phyloP scores from a whole-genome alignment of 2,329 filamentous ascomycete genomes.

The Fusarium verticillioides region DNA sequence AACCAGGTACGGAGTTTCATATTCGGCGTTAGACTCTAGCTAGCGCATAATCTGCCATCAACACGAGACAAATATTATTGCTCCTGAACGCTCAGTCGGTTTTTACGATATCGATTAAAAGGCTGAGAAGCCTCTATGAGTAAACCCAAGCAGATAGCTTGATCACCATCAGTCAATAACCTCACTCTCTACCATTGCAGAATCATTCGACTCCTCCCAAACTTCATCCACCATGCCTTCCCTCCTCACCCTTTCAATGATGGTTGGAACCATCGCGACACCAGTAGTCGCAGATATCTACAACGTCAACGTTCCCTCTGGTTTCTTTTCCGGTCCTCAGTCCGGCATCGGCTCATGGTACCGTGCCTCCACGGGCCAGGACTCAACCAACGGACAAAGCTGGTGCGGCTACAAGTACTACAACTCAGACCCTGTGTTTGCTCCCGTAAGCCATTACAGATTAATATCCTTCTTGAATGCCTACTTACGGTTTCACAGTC shows the following conservation, averaged over 20 bases:
- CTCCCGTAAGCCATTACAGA: not conserved
- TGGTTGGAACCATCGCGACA: not conserved
- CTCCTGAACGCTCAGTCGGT: fast-evolving
- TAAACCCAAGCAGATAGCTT: too few species aligned
- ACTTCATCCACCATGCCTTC: not conserved
- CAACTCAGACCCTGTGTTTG: not conserved
- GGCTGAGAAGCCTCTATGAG: too few species aligned
- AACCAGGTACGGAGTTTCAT: not conserved
- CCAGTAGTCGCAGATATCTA: not conserved
- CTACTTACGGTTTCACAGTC: not conserved
- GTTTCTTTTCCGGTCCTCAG: not conserved
- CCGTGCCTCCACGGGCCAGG: not conserved
- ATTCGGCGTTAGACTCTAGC: not conserved
- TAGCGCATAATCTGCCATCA: fast-evolving
- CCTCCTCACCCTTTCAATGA: not conserved
- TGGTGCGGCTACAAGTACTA: not conserved
- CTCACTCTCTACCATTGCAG: too few species aligned
- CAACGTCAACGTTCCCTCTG: not conserved
- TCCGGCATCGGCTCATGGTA: not conserved
- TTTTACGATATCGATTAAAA: not conserved
- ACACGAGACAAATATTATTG: fast-evolving
- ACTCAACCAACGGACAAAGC: not conserved
- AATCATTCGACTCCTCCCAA: fast-evolving
- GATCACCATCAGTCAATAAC: too few species aligned
- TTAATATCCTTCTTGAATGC: fast-evolving